Evolutionary conservation across 306 rosid species (phyloP), one percentile per base, ranked within the genome.

Genomic region (Cotoneaster glaucophyllus): DNA sequence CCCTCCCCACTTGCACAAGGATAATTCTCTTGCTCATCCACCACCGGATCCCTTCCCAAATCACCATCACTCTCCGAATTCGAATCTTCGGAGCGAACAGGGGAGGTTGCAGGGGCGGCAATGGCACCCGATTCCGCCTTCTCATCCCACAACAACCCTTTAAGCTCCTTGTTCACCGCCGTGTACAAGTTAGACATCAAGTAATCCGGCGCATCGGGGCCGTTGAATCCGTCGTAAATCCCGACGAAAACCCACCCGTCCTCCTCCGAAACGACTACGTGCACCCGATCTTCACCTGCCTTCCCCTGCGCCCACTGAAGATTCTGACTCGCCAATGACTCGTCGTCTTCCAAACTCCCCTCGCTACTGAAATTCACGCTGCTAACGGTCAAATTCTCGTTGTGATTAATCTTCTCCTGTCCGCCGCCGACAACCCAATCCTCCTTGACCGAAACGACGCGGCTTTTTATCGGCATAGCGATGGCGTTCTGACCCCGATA

Each of bases 251-350:
- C 98, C 99, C 99, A 96, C 3, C 98, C 97, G 50, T 90, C 97
- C 66, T 96, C 99, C 71, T 96, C 99, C 0, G 99, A 96, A 21
- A 96, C 99, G 10, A 96, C 98, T 5, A 96, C 98, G 67, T 96
- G 99, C 5, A 96, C 99, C 18, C 98, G 87, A 64, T 96, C 99
- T 66, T 96, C 99, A 74, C 99, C 99, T 41, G 99, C 99, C 84
- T 92, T 96, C 28, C 99, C 99, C 65, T 96, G 99, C 43, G 98
- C 97, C 98, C 99, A 96, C 69, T 96, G 99, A 26, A 96, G 92
- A 81, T 96, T 96, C 81, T 96, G 99, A 69, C 88, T 84, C 17
- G 86, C 93, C 79, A 81, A 32, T 0, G 96, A 92, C 64, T 96
- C 97, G 29, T 92, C 88, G 18, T 96, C 99, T 39, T 90, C 97